Evolutionary conservation across 352 stramenopile genomes (phyloP).

Genomic region (Phytopythium sindhum): DNA sequence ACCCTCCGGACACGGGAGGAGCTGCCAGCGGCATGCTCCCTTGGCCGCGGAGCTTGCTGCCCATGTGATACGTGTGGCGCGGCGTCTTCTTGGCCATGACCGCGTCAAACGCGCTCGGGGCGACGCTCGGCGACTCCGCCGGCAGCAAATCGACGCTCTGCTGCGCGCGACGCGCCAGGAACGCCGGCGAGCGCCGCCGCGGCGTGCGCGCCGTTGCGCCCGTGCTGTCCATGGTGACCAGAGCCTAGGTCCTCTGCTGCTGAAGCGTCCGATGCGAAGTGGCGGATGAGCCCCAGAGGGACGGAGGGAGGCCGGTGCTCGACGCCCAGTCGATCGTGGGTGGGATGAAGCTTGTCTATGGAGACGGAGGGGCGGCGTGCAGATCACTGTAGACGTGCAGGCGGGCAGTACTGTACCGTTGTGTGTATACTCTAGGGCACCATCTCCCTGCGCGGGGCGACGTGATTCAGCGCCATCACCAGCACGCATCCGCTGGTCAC

Average conservation of each 20-base stretch:
- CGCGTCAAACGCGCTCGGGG: constrained; percentile 29
- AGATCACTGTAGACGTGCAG: background rate
- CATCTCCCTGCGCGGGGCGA: no score
- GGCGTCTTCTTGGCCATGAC: constrained; percentile 37
- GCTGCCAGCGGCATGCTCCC: constrained; percentile 4
- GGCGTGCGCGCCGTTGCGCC: constrained; percentile 74
- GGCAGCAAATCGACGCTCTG: constrained; percentile 10
- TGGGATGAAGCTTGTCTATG: background rate
- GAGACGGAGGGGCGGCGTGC: background rate
- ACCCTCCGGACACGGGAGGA: background rate
- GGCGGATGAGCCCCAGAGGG: background rate
- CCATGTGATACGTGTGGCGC: constrained; percentile 47
- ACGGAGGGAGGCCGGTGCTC: background rate
- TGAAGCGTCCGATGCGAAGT: background rate
- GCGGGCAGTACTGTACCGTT: no score
- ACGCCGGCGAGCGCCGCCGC: constrained; percentile 32
- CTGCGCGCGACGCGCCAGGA: constrained; percentile 12
- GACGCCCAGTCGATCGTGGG: constrained; percentile 1
- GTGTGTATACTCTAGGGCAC: no score
- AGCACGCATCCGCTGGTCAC: background rate
- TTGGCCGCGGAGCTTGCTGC: constrained; percentile 9
- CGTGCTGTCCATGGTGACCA: constrained; percentile 66
- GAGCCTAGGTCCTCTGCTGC: background rate
- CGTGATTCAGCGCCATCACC: background rate
- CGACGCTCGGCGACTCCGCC: constrained; percentile 24